Evolutionary conservation across 805 yeast species (phyloP).

Genomic region (Saturnispora diversa): DNA sequence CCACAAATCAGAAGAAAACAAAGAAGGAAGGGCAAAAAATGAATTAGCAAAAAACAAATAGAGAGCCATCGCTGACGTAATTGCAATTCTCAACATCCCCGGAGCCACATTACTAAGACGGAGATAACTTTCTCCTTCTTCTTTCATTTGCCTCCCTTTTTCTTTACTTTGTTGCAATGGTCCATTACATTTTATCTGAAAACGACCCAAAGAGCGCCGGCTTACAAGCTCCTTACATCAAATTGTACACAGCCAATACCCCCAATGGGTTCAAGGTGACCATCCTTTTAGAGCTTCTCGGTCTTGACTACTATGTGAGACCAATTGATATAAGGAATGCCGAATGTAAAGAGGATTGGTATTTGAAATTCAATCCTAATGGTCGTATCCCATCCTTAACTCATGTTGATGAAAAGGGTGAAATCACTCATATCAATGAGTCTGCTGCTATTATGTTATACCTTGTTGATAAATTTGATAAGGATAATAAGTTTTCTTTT

Average conservation of each 20-base stretch:
- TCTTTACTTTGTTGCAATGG: slow-evolving; percentile 20
- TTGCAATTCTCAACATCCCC: too few species aligned
- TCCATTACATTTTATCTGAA: slow-evolving; percentile 26
- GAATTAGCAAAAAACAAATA: too few species aligned
- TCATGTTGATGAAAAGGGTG: slow-evolving; percentile 34
- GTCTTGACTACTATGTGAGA: slow-evolving; percentile 35
- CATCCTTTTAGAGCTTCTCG: slow-evolving; percentile 34
- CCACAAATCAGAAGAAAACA: background rate
- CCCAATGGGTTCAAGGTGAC: slow-evolving; percentile 41
- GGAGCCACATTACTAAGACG: too few species aligned
- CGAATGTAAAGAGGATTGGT: slow-evolving; percentile 52
- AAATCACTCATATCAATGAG: slow-evolving; percentile 42
- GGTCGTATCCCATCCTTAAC: slow-evolving; percentile 55
- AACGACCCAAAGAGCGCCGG: slow-evolving; percentile 30
- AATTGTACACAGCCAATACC: slow-evolving; percentile 36
- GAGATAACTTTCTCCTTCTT: background rate
- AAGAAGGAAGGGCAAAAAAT: too few species aligned
- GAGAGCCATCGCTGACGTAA: background rate
- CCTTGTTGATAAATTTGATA: slow-evolving; percentile 54
- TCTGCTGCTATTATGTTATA: slow-evolving; percentile 56
- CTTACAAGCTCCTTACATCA: slow-evolving; percentile 35
- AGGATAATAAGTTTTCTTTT: slow-evolving; percentile 39
- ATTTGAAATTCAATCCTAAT: slow-evolving; percentile 47
- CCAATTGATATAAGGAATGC: slow-evolving; percentile 34
- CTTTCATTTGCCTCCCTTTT: background rate